Conservation (phyloP, 345 rosid genomes). For the Gossypium turneri region DNA sequence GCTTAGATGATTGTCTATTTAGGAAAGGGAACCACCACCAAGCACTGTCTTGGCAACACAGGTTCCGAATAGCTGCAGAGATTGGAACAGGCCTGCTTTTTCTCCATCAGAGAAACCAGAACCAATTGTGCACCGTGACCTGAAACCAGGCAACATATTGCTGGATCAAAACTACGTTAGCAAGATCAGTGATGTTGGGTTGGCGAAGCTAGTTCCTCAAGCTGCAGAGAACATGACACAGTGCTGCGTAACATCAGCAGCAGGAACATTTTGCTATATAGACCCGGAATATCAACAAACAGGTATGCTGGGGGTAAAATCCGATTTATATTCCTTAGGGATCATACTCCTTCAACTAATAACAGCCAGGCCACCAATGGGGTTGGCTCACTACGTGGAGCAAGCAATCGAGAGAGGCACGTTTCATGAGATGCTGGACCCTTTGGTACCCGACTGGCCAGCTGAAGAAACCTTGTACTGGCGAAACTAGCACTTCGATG, state of each 20-base stretch:
- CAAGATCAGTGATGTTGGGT: conserved; percentile 85
- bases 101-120: conserved; percentile 93
- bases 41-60: conserved; percentile 73
- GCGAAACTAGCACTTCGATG: conserved; percentile 66
- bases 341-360: conserved; percentile 74
- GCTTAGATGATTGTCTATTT: conserved; percentile 74
- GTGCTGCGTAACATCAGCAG: conserved; percentile 63
- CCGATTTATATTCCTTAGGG: conserved; percentile 86
- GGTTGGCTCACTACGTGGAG: conserved; percentile 51
- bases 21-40: conserved; percentile 45
- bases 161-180: conserved; percentile 76
- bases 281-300: conserved; percentile 98
- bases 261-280: conserved; percentile 90
- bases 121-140: conserved; percentile 95
- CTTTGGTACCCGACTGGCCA: conserved; percentile 74
- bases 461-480: conserved; percentile 50
- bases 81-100: conserved; percentile 78
- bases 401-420: conserved; percentile 52
- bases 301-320: conserved; percentile 86
- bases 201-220: conserved; percentile 81
- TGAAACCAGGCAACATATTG: conserved; percentile 86
- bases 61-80: conserved; percentile 87
- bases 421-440: conserved; percentile 63
- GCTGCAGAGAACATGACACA: conserved; percentile 76
- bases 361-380: conserved; percentile 75